Percentiles rank a stretch among this genome's conserved stretches.
phyloP scores from a whole-genome alignment of 495 filamentous ascomycete genomes.

The Antarctomyces pellizariae region DNA sequence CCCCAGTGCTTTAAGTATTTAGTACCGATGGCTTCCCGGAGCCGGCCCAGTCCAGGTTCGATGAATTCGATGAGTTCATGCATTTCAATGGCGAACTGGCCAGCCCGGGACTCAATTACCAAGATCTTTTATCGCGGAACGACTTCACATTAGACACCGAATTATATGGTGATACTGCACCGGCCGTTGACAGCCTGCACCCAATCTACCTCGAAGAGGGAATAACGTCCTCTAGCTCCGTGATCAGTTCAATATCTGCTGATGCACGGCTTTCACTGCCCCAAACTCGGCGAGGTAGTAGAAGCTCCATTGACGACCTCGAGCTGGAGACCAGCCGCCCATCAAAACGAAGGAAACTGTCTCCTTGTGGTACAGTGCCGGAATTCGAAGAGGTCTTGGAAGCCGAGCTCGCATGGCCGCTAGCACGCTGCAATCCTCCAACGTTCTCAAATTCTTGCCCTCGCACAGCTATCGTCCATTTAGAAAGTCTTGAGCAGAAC shows the following conservation, averaged over 20 bases:
- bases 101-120: conserved; percentile 11
- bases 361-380: no score
- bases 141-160: conserved; percentile 16
- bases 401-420: conserved; percentile 29
- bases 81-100: conserved; percentile 1
- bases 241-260: no score
- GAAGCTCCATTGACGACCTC: no score
- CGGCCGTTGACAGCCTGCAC: no score
- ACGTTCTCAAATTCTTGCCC: conserved; percentile 26
- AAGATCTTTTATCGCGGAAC: conserved; percentile 16
- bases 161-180: conserved; percentile 12
- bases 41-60: background rate
- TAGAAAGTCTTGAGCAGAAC: conserved; percentile 31
- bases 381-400: conserved; percentile 28
- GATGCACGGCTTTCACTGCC: no score
- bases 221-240: background rate
- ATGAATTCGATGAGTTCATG: conserved; percentile 5
- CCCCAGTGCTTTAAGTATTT: no score
- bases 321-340: no score
- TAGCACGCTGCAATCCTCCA: conserved; percentile 30
- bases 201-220: background rate
- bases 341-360: no score
- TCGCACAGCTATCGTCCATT: conserved; percentile 29
- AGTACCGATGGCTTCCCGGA: no score
- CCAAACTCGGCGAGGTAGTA: no score